A percentile compares a stretch with the other conserved stretches of the same genome.
Evolutionary conservation across 345 rosid species (phyloP).

Genomic region (Arabidopsis suecica): DNA sequence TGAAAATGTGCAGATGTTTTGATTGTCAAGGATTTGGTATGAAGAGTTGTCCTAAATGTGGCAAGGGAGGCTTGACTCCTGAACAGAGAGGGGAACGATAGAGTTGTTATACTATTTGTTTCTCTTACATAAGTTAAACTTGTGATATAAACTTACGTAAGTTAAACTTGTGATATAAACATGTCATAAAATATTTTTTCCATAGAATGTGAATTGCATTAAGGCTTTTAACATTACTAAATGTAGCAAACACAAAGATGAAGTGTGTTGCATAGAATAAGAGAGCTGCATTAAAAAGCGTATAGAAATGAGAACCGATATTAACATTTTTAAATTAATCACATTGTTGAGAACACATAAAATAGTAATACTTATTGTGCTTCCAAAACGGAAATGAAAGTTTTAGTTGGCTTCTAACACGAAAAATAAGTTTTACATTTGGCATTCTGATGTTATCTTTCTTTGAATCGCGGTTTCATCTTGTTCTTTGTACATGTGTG

Average conservation of each 20-base stretch:
- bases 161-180: no score
- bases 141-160: not conserved
- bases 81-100: conserved; percentile 81
- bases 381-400: not conserved
- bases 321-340: no score
- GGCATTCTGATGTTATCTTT: not conserved
- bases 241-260: no score
- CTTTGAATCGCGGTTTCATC: not conserved
- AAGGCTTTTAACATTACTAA: not conserved
- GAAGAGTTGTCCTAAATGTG: conserved; percentile 73
- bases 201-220: not conserved
- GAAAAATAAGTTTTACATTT: not conserved
- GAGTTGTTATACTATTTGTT: not conserved
- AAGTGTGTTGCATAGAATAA: not conserved
- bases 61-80: conserved; percentile 76
- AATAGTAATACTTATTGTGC: not conserved
- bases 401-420: not conserved
- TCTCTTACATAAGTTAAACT: not conserved
- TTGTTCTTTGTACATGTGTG: not conserved
- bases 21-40: conserved; percentile 88
- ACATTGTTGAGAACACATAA: no score
- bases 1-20: conserved; percentile 60
- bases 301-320: no score
- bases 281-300: not conserved
- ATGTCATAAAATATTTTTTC: not conserved